These are phyloP conservation scores for Thuidium tamariscinum DNA, from an alignment of 225 moss, liverwort and hornwort species.

Conservation along the genomic window DNA sequence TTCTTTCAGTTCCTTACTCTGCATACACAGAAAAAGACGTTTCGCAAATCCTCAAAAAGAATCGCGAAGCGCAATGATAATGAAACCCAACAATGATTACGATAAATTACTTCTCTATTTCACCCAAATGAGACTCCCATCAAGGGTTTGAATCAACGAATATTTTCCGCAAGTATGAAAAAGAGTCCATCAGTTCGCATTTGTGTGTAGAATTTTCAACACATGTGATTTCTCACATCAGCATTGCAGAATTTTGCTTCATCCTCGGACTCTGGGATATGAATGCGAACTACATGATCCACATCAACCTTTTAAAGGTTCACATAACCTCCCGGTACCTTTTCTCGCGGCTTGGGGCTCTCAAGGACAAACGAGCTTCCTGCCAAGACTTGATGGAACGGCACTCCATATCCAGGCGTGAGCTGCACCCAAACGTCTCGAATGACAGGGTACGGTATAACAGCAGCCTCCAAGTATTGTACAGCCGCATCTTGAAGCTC, in stretches of 20 bases:
- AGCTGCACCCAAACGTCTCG: slow-evolving; percentile 56
- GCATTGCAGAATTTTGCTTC: slow-evolving; percentile 33
- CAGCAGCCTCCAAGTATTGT: slow-evolving; percentile 19
- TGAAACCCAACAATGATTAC: neutral
- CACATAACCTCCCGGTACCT: slow-evolving; percentile 19
- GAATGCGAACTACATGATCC: too few relatives aligned
- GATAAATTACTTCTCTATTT: neutral
- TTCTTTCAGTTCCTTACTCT: slow-evolving; percentile 84
- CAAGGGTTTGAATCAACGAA: neutral
- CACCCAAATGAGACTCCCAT: neutral
- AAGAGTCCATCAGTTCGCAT: slow-evolving; percentile 14
- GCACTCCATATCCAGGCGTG: slow-evolving; percentile 28
- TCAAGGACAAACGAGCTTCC: slow-evolving; percentile 67
- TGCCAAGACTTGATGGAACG: slow-evolving; percentile 54
- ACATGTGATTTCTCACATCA: slow-evolving; percentile 13
- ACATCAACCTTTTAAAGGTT: neutral
- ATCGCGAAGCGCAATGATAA: neutral
- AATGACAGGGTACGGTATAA: slow-evolving; percentile 50
- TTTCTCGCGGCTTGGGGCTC: slow-evolving; percentile 76
- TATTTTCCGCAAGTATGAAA: neutral
- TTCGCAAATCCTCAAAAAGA: neutral
- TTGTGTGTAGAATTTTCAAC: slow-evolving; percentile 6
- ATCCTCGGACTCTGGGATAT: neutral
- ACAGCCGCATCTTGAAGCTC: slow-evolving; percentile 20
- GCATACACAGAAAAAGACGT: neutral